Base-by-base conservation (phyloP, 2,329 filamentous ascomycete species). In the Monosporascus sp. region DNA sequence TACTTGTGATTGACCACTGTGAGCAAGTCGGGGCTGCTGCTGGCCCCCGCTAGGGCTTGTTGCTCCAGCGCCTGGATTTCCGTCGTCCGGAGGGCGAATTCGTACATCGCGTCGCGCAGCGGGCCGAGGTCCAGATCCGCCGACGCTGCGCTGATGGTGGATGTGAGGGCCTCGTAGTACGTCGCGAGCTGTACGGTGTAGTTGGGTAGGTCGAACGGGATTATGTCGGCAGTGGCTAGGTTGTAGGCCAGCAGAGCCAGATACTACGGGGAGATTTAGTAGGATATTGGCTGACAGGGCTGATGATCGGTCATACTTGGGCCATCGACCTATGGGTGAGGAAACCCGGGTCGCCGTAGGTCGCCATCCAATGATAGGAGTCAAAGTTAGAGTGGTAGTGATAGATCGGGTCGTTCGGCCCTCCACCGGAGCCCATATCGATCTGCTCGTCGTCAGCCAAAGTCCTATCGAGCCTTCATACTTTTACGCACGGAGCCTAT, bases 381-480 rank as follows among this genome's bases (percentile, higher is more conserved):
- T 95, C 90, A 65, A 92, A 95, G 70, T 94, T 94, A 57, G 82
- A 82, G 67, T 95, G 89, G 64, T 94, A 95, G 58, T 88, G 86
- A 65, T 87, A 89, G 7, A 89, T 73, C 0, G 85, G 74, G 41
- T 82, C 79, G 0, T 67, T 65, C 0, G 63, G 50, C 3, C 72
- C 72, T 8, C 67, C 64, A 0, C 63, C 62, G 41, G 83, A 83
- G 3, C 80, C 78, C 20, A 86, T 72, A 56, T 88, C 83, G 9
- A 86, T 62, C 79, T 81, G 37, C 73, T 60, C 49, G 53, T 2
- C 3, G 39, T 59, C 20, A 61, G 50, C 27, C 7, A 31, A 5
- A 25, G 9, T 17, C 39, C 25, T 5, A 11, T 76, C 66, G 15
- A 1, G 72, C 71, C 57, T 75, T 6, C 3, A 9, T 15, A n/a